Percentiles rank a stretch among this genome's conserved stretches.
phyloP scores from a whole-genome alignment of 1,284 basidiomycete genomes.

The Hemileia vastatrix region DNA sequence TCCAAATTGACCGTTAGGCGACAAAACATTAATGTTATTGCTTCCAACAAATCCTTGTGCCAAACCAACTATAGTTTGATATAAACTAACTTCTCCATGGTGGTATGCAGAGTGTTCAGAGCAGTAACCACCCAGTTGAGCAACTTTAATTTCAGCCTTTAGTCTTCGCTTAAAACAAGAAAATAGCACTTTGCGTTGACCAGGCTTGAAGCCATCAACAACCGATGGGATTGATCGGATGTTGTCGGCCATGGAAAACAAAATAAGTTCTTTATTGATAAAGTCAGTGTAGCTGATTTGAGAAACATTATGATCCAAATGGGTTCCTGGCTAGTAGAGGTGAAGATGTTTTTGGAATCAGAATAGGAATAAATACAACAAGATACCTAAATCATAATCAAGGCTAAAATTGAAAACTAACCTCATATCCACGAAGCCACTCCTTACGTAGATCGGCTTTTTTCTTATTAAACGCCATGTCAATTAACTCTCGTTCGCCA shows the following conservation, averaged over 20 bases:
- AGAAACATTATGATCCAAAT: conserved; percentile 75
- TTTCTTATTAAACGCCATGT: conserved; percentile 99
- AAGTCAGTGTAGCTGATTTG: conserved; percentile 86
- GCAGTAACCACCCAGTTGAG: conserved; percentile 89
- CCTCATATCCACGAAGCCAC: conserved; percentile 89
- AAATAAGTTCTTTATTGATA: conserved; percentile 94
- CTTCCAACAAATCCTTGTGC: conserved; percentile 92
- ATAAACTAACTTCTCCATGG: conserved; percentile 83
- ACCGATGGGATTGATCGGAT: conserved; percentile 89
- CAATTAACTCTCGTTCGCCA: conserved; percentile 80
- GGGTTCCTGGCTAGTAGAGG: conserved; percentile 71
- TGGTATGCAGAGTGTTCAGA: conserved; percentile 91
- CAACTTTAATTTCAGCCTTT: conserved; percentile 89
- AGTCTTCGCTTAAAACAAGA: conserved; percentile 90
- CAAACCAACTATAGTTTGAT: conserved; percentile 80
- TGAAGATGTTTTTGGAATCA: conserved; percentile 12
- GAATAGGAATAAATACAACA: background rate
- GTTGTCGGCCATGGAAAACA: conserved; percentile 99
- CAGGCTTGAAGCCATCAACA: conserved; percentile 94
- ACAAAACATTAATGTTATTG: conserved; percentile 87
- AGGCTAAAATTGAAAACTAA: conserved; percentile 39
- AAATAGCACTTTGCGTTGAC: conserved; percentile 94
- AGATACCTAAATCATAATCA: background rate
- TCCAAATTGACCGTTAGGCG: conserved; percentile 92
- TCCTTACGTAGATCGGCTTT: conserved; percentile 98